Base-by-base conservation (phyloP, 495 filamentous ascomycete genomes). In the Penicillium cinerascens region DNA sequence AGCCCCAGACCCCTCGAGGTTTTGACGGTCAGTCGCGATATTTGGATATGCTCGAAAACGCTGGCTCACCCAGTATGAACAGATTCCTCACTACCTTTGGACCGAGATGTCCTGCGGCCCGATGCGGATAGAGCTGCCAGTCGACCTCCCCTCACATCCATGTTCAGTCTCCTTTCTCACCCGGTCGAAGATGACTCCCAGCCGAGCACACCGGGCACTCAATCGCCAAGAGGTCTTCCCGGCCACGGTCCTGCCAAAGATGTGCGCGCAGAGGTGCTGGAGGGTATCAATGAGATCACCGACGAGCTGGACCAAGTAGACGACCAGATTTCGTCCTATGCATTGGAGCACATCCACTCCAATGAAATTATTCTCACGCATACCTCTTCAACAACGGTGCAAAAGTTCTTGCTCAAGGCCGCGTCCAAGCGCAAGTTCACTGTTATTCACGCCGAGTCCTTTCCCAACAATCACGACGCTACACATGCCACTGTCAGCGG, bases 291-390 rank as follows among this genome's bases (percentile, higher is more conserved):
- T 54, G 92, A 97, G 67, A 88, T 97, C 29, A 87, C 91, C 63
- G 92, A 97, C 60, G 92, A 97, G 66, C 80, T 97, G 39, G 82
- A 82, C 40, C 87, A 92, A 66, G 88, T 88, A 13, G 91, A 95
- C 66, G 88, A 92, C 56, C 89, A 93, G 67, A 92, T 96, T 53
- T 87, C 91, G 3, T 82, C 79, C 20, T 90, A 90, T 56, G 87
- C 91, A 6, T 82, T 91, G 42, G 88, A 95, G 18, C 87, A 95
- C 65, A 95, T 97, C 44, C 88, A 95, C 69, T 84, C 87, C 10
- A 89, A 89, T 68, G 92, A 97, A 67, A 86, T 90, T 54, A 86
- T 97, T 50, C 80, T 97, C 47, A 93, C 87, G 6, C 83, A 92
- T 62, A 85, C 84, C 18, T 87, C 89, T 9, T 89, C 89, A 0